Evolutionary conservation across 805 yeast species (phyloP), one percentile per base, ranked within the genome.

Genomic region (Candida stauntonica): DNA sequence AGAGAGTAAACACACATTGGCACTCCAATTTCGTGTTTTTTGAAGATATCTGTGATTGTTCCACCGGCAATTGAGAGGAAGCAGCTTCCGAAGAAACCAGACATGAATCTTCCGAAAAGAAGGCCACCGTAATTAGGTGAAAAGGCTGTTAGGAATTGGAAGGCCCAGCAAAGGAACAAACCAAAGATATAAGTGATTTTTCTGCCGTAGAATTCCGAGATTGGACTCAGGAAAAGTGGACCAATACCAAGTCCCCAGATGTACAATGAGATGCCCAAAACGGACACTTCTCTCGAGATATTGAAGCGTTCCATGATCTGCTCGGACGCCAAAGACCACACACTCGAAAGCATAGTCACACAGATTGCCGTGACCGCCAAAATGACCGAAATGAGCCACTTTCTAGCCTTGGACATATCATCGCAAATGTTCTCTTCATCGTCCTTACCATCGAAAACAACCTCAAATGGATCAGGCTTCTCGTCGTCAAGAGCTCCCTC

Each of bases 61-160:
- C 93, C 94, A 26, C 89, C 88, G 8, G 87, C 86, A 23, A 83
- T 81, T 44, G 81, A 76, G 47, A 85, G 64, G 29, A 87, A 83
- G 3, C 85, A 81, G 35, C 86, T 79, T 4, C 88, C 88, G 48
- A 80, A 80, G 31, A 83, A 68, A 1, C 93, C 93, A 11, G 79
- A 76, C 44, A 81, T 60, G 47, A 81, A 75, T 46, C 93, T 72
- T 36, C 80, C 74, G 32, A 81, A 73, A 41, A 81, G 58, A 41
- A 85, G 62, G 24, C 81, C 85, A 7, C 78, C 79, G 23, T 78
- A 73, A 41, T 79, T 80, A 15, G 71, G 66, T 4, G 82, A 70
- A 42, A 80, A 72, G 3, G 78, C 85, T 44, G 53, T 70, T 52
- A 44, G 73, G 70, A 53, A 48, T 80, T 70, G 35, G 82, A 88